Conservation (phyloP, 2,329 filamentous ascomycete species). For the Trichoderma semiorbis region DNA sequence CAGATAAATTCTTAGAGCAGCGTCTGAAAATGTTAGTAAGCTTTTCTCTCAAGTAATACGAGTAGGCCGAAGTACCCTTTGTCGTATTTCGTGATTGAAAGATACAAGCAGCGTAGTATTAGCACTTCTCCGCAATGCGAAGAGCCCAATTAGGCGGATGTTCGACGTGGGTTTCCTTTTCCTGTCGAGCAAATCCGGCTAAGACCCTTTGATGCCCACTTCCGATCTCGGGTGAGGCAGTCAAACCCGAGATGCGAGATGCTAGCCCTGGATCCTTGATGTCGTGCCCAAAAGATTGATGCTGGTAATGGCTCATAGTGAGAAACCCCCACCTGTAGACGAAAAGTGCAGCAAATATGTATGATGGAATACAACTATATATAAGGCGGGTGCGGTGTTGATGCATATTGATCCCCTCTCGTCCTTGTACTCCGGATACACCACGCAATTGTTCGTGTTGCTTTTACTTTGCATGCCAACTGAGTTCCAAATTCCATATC, state of each 20-base stretch:
- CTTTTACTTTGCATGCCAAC: neutral
- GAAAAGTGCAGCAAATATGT: neutral
- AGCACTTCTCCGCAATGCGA: neutral
- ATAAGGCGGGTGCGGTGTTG: neutral
- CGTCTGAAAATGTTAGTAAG: neutral
- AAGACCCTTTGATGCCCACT: neutral
- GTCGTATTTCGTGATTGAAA: neutral
- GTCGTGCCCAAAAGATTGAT: neutral
- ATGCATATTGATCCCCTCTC: neutral
- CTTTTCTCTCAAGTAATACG: neutral
- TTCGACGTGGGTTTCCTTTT: constrained; percentile 8
- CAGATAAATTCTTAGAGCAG: neutral
- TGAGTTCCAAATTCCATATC: neutral
- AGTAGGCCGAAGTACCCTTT: neutral
- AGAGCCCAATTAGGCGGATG: neutral
- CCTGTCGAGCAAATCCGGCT: neutral
- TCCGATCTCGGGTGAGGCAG: neutral
- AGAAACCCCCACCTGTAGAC: neutral
- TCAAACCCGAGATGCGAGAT: neutral
- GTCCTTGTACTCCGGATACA: neutral
- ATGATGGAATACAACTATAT: neutral
- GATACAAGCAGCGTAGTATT: neutral
- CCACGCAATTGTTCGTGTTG: neutral
- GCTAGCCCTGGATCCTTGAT: neutral
- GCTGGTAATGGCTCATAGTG: neutral